Base-by-base conservation (phyloP, 371 early-diverging fungal genomes). In the Mucor circinelloides region DNA sequence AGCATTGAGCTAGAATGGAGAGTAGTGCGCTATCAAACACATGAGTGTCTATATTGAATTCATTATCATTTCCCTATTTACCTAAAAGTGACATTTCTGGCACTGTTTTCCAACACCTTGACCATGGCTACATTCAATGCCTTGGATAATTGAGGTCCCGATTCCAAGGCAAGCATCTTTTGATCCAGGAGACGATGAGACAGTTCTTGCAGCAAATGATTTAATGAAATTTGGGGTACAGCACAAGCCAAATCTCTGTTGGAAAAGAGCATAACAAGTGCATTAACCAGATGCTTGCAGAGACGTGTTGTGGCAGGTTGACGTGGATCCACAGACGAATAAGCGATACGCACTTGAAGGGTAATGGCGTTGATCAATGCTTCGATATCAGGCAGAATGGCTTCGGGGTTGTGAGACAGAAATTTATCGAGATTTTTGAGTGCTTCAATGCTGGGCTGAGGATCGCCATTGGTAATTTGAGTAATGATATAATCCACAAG, bases 111-210 rank as follows among this genome's bases (percentile, higher is more conserved):
- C 60, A 97, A 71, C 0, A 96, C 90, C 50, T 90, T 89, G 32
- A 95, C 91, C 90, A 97, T 90, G 32, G 95, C 83, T 19, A 93
- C 87, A 76, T 97, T 97, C 63, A 96, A 66, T 0, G 93, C 94
- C 71, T 91, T 89, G 6, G 88, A 84, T 15, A 95, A 72, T 60
- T 88, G 89, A 10, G 80, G 79, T 6, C 91, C 90, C 6, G 84
- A 84, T 61, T 92, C 92, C 21, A 86, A 64, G 4, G 76, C 67
- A 38, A 87, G 83, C 71, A 94, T 79, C 27, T 78, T 81, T 32
- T 90, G 91, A 72, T 97, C 95, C 48, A 96, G 70, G 46, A 97
- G 70, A 2, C 95, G 86, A 57, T 81, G 80, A 1, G 96, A 86
- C 10, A 95, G 75, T 70, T 95, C 94, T 27, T 89, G 84, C 7